Percentiles rank a stretch among this genome's conserved stretches.
Evolutionary conservation across 2,329 filamentous ascomycete genomes (phyloP).

Genomic region (Colletotrichum euphorbiae): DNA sequence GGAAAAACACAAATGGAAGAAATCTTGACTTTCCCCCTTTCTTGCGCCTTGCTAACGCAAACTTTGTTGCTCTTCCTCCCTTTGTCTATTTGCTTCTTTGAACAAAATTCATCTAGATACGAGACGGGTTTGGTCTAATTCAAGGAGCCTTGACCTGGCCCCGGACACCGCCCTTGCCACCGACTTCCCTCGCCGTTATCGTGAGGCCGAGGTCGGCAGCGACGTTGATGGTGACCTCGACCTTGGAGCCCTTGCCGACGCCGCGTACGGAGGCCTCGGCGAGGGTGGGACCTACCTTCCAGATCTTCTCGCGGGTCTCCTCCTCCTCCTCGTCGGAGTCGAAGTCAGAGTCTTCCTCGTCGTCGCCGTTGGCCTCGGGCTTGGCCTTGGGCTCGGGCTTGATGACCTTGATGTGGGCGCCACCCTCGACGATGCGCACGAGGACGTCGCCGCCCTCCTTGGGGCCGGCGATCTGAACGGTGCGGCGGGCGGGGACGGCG

Average conservation of each 20-base stretch:
- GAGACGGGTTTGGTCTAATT: background rate
- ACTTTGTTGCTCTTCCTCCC: background rate
- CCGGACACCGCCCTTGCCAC: conserved; percentile 85
- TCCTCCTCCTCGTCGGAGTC: conserved; percentile 79
- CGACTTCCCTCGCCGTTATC: conserved; percentile 85
- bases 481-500: conserved; percentile 87
- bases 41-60: conserved; percentile 22
- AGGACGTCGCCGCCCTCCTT: conserved; percentile 89
- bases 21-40: background rate
- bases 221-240: conserved; percentile 94
- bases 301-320: conserved; percentile 89
- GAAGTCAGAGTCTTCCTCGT: conserved; percentile 75
- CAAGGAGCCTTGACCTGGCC: conserved; percentile 60
- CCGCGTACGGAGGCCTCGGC: conserved; percentile 87
- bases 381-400: conserved; percentile 86
- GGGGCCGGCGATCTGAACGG: conserved; percentile 80
- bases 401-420: conserved; percentile 91
- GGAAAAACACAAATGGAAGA: background rate
- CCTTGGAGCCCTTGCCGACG: conserved; percentile 88
- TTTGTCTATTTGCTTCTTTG: background rate
- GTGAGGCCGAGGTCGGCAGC: conserved; percentile 82
- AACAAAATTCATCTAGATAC: background rate
- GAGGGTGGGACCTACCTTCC: conserved; percentile 86
- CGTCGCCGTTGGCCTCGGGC: conserved; percentile 70
- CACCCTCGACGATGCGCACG: conserved; percentile 88